A percentile compares a stretch with the other conserved stretches of the same genome.
Conservation (phyloP, 805 yeast genomes). For the Saccharomycopsis lassenensis region DNA sequence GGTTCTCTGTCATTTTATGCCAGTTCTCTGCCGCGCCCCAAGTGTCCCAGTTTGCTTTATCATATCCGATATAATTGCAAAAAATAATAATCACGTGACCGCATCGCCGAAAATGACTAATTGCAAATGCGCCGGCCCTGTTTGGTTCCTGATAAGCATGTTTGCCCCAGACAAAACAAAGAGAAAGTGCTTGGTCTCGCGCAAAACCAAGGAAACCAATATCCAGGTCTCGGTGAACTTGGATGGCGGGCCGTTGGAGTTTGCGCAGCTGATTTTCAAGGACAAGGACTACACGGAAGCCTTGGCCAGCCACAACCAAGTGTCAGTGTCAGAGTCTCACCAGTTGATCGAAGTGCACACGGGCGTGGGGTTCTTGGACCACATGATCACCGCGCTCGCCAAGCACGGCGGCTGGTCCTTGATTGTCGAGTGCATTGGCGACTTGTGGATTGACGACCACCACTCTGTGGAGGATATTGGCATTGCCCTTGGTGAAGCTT, state of each 20-base stretch:
- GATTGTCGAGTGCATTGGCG: constrained; percentile 84
- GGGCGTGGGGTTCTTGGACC: constrained; percentile 93
- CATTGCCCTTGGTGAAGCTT: constrained; percentile 81
- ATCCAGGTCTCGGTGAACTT: constrained; percentile 76
- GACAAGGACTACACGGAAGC: constrained; percentile 24
- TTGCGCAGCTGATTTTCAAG: constrained; percentile 49
- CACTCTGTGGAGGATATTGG: constrained; percentile 96
- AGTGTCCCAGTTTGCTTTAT: no score
- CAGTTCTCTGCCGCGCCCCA: no score
- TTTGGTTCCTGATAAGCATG: no score
- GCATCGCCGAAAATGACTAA: no score
- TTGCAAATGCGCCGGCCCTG: no score
- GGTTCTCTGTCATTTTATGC: no score
- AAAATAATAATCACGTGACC: no score
- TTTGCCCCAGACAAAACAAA: no score
- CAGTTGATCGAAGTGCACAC: constrained; percentile 77
- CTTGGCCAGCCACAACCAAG: constrained; percentile 31
- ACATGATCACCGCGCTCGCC: constrained; percentile 94
- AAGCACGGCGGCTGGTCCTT: constrained; percentile 96
- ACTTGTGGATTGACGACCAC: constrained; percentile 92
- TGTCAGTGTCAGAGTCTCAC: constrained; percentile 55
- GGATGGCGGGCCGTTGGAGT: constrained; percentile 71
- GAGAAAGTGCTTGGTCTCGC: constrained; percentile 25
- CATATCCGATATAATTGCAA: no score
- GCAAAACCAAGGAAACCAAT: constrained; percentile 89